phyloP scores from a whole-genome alignment of 164 flowering plant genomes.

The Protea cynaroides region DNA sequence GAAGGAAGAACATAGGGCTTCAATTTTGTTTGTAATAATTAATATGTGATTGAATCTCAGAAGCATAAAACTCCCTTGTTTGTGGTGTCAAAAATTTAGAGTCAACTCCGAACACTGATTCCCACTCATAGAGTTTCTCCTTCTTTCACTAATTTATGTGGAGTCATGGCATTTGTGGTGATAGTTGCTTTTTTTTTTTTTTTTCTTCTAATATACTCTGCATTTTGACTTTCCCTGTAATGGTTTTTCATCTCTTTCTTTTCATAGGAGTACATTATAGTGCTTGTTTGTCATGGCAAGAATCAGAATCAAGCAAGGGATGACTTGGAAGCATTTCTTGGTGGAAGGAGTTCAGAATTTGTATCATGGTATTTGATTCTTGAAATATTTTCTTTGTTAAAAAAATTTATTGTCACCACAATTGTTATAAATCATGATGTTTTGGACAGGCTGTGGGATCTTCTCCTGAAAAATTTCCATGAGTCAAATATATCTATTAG shows the following conservation, averaged over 20 bases:
- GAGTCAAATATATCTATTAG: constrained; percentile 2
- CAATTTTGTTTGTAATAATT: no score
- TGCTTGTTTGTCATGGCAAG: constrained; percentile 45
- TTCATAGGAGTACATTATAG: constrained; percentile 38
- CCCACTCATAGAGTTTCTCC: no score
- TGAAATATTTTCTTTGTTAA: background rate
- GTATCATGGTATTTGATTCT: constrained; percentile 33
- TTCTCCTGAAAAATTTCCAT: constrained; percentile 15
- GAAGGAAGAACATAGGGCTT: no score
- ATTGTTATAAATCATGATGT: background rate
- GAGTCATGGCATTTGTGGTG: no score
- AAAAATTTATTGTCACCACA: background rate
- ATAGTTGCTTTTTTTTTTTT: no score
- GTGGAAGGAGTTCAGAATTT: constrained; percentile 32
- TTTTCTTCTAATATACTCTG: no score
- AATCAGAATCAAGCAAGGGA: constrained; percentile 32
- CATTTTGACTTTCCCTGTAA: background rate
- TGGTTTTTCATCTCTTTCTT: background rate
- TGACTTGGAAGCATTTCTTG: constrained; percentile 47
- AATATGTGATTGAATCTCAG: no score
- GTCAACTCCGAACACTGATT: no score
- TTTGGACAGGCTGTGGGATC: constrained; percentile 32
- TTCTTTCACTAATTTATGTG: no score
- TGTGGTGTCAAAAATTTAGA: no score
- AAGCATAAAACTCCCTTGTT: no score